These are phyloP conservation scores for Debaryomycetaceae sp. DNA, from an alignment of 1,139 yeast genomes.

Conservation along the genomic window DNA sequence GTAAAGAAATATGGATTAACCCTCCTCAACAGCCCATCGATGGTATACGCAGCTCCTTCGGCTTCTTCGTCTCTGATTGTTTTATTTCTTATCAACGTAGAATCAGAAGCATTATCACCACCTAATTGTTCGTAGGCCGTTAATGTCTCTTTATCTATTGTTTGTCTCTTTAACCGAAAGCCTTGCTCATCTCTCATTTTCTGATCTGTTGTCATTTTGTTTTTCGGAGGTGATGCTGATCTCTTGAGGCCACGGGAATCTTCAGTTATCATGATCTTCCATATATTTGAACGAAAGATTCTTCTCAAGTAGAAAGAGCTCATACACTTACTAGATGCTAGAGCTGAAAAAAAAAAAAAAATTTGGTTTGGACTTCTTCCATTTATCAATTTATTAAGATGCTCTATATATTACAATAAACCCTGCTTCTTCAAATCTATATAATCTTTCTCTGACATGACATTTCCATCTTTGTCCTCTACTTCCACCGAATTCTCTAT, in stretches of 20 bases:
- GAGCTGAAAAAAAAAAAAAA: not conserved
- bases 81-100: conserved; percentile 27
- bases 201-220: conserved; percentile 7
- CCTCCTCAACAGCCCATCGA: conserved; percentile 63
- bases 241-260: conserved; percentile 18
- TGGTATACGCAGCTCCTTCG: conserved; percentile 48
- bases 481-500: conserved; percentile 68
- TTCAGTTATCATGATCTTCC: conserved; percentile 5
- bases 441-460: conserved; percentile 80
- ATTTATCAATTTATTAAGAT: no score
- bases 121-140: conserved; percentile 44
- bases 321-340: not conserved
- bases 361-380: no score
- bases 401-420: conserved; percentile 31
- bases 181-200: conserved; percentile 46
- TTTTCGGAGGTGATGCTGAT: conserved; percentile 17
- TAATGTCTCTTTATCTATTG: conserved; percentile 37
- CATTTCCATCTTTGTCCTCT: conserved; percentile 92
- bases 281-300: not conserved
- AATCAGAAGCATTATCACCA: conserved; percentile 25
- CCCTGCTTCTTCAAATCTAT: conserved; percentile 86
- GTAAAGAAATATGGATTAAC: conserved; percentile 87
- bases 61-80: conserved; percentile 55
- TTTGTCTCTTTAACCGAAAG: conserved; percentile 46
- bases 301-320: not conserved